Conservation (phyloP, 2,329 filamentous ascomycete species). For the Colletotrichum trifolii region DNA sequence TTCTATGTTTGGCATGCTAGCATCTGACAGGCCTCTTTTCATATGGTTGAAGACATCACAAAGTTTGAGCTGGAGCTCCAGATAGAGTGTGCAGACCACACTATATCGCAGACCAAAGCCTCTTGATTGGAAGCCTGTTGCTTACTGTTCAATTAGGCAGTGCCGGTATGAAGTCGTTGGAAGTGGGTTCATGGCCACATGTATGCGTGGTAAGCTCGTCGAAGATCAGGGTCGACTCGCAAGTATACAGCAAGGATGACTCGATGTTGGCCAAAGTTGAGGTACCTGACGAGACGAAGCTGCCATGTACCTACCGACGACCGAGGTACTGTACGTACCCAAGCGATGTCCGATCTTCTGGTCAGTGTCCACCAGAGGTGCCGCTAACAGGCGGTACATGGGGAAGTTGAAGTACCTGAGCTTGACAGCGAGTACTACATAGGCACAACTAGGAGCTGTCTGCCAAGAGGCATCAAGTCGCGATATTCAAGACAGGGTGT, state of each 20-base stretch:
- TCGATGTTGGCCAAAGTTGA: background rate
- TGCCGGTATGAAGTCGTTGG: no score
- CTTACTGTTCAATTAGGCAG: no score
- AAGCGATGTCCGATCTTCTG: slow-evolving; percentile 25
- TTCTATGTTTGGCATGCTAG: no score
- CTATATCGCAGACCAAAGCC: no score
- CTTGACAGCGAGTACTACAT: slow-evolving; percentile 30
- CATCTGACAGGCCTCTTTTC: no score
- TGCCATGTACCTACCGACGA: slow-evolving; percentile 6
- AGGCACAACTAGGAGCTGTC: slow-evolving; percentile 15
- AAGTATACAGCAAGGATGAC: background rate
- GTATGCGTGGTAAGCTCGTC: background rate
- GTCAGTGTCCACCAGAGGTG: slow-evolving; percentile 31
- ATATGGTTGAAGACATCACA: no score
- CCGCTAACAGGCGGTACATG: slow-evolving; percentile 33
- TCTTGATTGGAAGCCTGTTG: no score
- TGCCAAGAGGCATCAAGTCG: slow-evolving; percentile 3
- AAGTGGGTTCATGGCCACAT: no score
- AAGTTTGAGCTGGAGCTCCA: no score
- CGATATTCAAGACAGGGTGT: background rate
- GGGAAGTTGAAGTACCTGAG: slow-evolving; percentile 26
- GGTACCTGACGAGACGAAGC: slow-evolving; percentile 9
- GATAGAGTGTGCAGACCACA: no score
- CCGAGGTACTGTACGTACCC: slow-evolving; percentile 33
- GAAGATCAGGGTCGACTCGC: background rate